Percentiles rank a stretch among this genome's conserved stretches.
These are phyloP conservation scores for Teratosphaeria pseudoeucalypti DNA, from an alignment of 2,329 filamentous ascomycete species.

Conservation along the genomic window DNA sequence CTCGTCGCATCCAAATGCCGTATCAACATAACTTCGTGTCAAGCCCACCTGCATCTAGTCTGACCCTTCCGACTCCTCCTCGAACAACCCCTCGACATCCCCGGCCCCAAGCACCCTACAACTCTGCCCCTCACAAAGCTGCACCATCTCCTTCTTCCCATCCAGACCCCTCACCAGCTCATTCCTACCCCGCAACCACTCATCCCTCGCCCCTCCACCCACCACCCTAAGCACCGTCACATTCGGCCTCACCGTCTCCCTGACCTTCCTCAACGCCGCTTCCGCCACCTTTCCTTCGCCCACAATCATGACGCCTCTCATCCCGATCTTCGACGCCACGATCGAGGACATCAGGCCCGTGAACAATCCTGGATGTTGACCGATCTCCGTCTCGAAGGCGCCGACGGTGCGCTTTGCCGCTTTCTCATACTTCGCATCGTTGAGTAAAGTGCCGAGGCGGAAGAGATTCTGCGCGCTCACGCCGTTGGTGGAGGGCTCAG, in stretches of 20 bases:
- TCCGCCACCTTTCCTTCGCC: conserved; percentile 35
- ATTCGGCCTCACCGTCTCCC: conserved; percentile 28
- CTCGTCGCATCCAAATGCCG: too few species aligned
- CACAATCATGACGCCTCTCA: conserved; percentile 48
- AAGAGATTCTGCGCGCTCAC: conserved; percentile 81
- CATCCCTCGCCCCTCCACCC: conserved; percentile 21
- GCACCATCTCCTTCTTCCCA: conserved; percentile 30
- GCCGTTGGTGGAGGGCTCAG: conserved; percentile 82
- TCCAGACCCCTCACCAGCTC: conserved; percentile 34
- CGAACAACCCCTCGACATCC: conserved; percentile 19
- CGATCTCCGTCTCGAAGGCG: conserved; percentile 81
- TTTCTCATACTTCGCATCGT: conserved; percentile 51
- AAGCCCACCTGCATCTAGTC: not conserved
- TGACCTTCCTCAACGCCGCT: conserved; percentile 31
- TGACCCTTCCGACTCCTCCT: not conserved
- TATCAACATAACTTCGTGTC: too few species aligned
- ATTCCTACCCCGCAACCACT: conserved; percentile 45
- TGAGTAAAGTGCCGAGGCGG: conserved; percentile 60
- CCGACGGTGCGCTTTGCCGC: conserved; percentile 64
- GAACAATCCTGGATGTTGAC: conserved; percentile 90
- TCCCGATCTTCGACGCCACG: conserved; percentile 63
- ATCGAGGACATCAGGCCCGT: conserved; percentile 67
- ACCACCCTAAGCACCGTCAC: conserved; percentile 30
- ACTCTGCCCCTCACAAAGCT: conserved; percentile 36
- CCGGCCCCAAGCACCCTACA: conserved; percentile 22